Base-by-base conservation (phyloP, 2,329 filamentous ascomycete species). In the Cladophialophora exuberans region DNA sequence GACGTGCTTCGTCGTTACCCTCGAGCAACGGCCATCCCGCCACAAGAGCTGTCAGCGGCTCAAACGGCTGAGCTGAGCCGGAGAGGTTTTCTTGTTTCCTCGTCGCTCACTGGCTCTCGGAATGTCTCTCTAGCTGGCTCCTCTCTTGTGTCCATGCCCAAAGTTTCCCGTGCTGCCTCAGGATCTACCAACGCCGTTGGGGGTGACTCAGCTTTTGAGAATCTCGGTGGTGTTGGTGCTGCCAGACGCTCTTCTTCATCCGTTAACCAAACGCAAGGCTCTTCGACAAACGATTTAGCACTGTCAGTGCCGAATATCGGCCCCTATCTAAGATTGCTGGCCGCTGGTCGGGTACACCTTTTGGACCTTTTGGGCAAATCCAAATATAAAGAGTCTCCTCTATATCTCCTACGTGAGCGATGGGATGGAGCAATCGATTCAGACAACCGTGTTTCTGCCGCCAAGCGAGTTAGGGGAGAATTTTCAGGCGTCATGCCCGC, bases 351-450 rank as follows among this genome's bases (percentile, higher is more conserved):
- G 5, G 69, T 72, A 4, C 82, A 85, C 63, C 67, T 86, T 2
- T 64, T 85, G 3, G 62, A 70, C 11, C 71, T 85, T 2, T 67
- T 86, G 1, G 71, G 69, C 18, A 80, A 81, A 62, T 76, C 72
- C 44, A 78, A 77, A 60, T 73, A 74, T 35, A 62, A 52, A 17
- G 82, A 85, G 66, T 76, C 76, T 1, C 82, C 83, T 0, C 61
- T 82, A 25, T 72, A 76, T 38, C 66, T 83, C 6, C 69, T 86
- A 6, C 74, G 74, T 20, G 83, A 86, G 65, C 79, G 81, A 17
- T 87, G 84, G 84, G 80, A 86, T 57, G 84, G 83, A n/a, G 82
- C 82, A 6, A 72, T 83, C 3, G 74, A 78, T 33, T 70, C 70
- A 3, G 70, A 74, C 13, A 72, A 69, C 46, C 70, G 70, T 17